Conservation (phyloP, 208 protist genomes). For the Vickermania ingenoplastis region DNA sequence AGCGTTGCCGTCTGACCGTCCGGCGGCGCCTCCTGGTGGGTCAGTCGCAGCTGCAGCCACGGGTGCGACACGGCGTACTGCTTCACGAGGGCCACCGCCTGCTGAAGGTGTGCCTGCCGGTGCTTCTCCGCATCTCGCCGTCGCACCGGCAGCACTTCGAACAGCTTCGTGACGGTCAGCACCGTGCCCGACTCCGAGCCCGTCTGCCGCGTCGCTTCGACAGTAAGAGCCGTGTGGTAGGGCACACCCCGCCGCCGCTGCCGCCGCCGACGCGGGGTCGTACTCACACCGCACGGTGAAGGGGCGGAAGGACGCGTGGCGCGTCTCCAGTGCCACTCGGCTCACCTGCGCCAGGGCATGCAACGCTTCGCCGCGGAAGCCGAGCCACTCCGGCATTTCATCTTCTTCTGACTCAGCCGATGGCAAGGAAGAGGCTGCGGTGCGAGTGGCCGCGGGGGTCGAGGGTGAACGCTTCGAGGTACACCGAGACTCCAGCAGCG, state of each 20-base stretch:
- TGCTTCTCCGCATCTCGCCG: conserved; percentile 81
- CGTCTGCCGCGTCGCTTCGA: conserved; percentile 5
- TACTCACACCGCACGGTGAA: conserved; percentile 38
- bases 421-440: not conserved
- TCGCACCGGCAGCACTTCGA: conserved; percentile 84
- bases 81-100: conserved; percentile 39
- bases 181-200: conserved; percentile 62
- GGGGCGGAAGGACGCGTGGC: conserved; percentile 23
- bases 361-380: conserved; percentile 97
- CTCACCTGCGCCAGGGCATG: conserved; percentile 84
- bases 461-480: conserved; percentile 37
- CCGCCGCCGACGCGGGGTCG: conserved; percentile 16
- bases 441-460: not conserved
- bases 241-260: not conserved
- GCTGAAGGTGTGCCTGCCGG: conserved; percentile 49
- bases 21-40: conserved; percentile 21
- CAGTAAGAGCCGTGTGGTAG: not conserved
- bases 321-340: conserved; percentile 65
- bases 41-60: conserved; percentile 46
- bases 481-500: conserved; percentile 38
- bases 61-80: conserved; percentile 87
- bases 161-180: conserved; percentile 65
- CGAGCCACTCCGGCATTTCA: conserved; percentile 28
- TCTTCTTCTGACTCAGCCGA: conserved; percentile 1
- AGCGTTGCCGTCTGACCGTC: conserved; percentile 25